Evolutionary conservation across 495 filamentous ascomycete genomes (phyloP), one percentile per base, ranked within the genome.

Genomic region (Cudoniella acicularis): DNA sequence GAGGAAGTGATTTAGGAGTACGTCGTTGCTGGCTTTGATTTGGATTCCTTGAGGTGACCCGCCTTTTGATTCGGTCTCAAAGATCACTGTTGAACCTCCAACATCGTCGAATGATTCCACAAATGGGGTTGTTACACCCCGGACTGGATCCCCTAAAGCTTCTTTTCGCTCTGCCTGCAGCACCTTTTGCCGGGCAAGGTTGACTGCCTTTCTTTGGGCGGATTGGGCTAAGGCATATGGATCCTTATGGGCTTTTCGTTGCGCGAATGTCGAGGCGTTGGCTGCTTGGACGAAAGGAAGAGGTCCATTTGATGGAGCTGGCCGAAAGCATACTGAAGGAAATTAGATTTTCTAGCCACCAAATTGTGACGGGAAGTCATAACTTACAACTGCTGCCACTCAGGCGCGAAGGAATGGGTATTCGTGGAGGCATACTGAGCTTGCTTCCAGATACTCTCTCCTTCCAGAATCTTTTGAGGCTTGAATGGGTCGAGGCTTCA

Each of bases 41-140:
- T 58, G 18, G 8, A 55, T 20, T 11, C 73, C 73, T 49, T 62
- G 16, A 30, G 49, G 26, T 3, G 47, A 25, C 53, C 56, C 61
- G 23, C 67, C 69, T 26, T 71, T 73, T 8, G 73, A 57, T 45
- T 70, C 64, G 63, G 77, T 70, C 58, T 73, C 48, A n/a, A 64
- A 52, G 30, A 73, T 63, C 24, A 58, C 60, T 13, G 55, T 41
- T 17, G 65, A 62, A 16, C 58, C 61, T 54, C 65, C 65, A 10
- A 69, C 80, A 2, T 80, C 80, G 67, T 90, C 86, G 69, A 98
- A 85, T 45, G 89, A 88, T 73, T 89, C 79, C 68, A 96, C 73
- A 71, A 96, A 98, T 36, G 90, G 80, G 11, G 95, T 97, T 6
- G 79, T 68, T 41, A 84, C 73, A 64, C 91, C 92, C 54, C 84